These are phyloP conservation scores for Alternaria conjuncta DNA, from an alignment of 2,329 filamentous ascomycete species.

Conservation along the genomic window DNA sequence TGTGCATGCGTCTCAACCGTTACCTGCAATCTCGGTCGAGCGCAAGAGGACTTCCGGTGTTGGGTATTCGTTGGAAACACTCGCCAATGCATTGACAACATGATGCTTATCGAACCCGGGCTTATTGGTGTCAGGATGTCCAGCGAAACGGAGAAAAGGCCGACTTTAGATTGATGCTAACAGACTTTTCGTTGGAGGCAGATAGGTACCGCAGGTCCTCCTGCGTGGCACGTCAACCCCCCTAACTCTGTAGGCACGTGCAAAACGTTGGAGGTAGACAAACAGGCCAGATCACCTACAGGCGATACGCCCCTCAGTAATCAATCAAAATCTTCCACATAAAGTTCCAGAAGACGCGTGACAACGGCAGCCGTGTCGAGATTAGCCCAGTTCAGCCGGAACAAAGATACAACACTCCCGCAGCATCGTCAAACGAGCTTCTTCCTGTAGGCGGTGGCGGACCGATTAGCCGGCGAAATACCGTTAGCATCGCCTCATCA, in stretches of 20 bases:
- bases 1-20: neutral
- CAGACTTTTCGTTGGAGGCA: neutral
- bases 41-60: neutral
- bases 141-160: neutral
- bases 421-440: conserved; percentile 8
- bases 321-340: neutral
- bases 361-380: neutral
- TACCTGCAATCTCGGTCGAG: neutral
- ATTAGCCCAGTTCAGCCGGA: conserved; percentile 20
- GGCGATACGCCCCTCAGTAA: conserved; percentile 1
- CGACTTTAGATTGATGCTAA: neutral
- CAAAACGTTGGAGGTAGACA: neutral
- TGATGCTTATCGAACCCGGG: neutral
- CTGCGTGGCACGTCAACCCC: neutral
- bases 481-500: conserved; percentile 25
- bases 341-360: neutral
- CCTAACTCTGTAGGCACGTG: neutral
- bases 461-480: conserved; percentile 33
- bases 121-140: neutral
- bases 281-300: neutral
- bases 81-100: neutral
- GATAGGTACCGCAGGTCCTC: conserved; percentile 8
- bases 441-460: conserved; percentile 26
- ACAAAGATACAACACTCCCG: conserved; percentile 18
- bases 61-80: neutral